Conservation (phyloP, 768 basidiomycete species). For the Tulasnella sp. region DNA sequence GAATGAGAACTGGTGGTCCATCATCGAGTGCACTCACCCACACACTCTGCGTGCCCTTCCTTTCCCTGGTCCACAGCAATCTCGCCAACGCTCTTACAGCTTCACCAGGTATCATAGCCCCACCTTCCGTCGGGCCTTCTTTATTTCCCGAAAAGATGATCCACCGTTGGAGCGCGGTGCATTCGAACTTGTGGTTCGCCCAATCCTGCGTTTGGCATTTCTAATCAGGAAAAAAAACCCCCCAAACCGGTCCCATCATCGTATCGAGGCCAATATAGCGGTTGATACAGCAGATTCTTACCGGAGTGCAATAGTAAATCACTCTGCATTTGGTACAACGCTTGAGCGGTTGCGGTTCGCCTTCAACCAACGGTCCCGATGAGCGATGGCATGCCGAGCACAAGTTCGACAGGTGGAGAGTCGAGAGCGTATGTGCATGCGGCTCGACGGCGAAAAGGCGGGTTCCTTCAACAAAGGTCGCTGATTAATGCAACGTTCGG, state of each 20-base stretch:
- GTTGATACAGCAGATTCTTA: constrained; percentile 46
- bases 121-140: neutral
- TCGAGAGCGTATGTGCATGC: constrained; percentile 67
- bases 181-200: constrained; percentile 77
- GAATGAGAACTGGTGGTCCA: too few species aligned
- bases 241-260: neutral
- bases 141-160: constrained; percentile 26
- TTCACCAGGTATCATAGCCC: constrained; percentile 64
- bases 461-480: constrained; percentile 52
- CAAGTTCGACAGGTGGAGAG: constrained; percentile 57
- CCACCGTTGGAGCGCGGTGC: constrained; percentile 61
- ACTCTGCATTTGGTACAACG: constrained; percentile 75
- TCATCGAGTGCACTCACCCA: constrained; percentile 53
- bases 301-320: constrained; percentile 75
- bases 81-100: constrained; percentile 79
- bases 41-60: constrained; percentile 57
- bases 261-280: constrained; percentile 8
- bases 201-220: constrained; percentile 78
- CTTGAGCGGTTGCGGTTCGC: constrained; percentile 50
- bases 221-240: constrained; percentile 4
- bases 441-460: constrained; percentile 62
- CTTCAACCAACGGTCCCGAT: constrained; percentile 38
- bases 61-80: constrained; percentile 65
- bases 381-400: constrained; percentile 70
- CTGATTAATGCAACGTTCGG: neutral